Evolutionary conservation across 2,329 filamentous ascomycete species (phyloP), one percentile per base, ranked within the genome.

Genomic region (Capronia americana): DNA sequence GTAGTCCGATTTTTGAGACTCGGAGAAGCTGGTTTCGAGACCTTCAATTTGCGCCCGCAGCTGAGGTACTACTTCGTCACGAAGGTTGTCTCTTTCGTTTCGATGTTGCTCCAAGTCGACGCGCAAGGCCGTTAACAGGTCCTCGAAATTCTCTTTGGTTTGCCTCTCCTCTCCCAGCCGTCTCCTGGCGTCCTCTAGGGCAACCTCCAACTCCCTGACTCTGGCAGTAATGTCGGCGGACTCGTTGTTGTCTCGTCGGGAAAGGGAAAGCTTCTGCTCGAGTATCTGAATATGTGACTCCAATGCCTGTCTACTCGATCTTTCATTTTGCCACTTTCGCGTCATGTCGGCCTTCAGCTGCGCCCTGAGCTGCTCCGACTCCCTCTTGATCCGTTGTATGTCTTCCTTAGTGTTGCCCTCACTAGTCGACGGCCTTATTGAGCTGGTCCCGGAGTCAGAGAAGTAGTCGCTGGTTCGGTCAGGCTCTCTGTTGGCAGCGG

Each of bases 401-500:
- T 97, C 92, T 74, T 90, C 87, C 71, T 84, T 86, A 1, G 70
- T 54, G 34, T 79, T 80, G 48, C 72, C 72, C 66, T 86, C 83
- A 55, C 92, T 90, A 68, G 85, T 81, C 1, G 90, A 89, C 74
- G 89, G 90, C 74, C 92, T 91, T 61, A 92, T 86, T 0, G 92
- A 94, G 77, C 92, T 94, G 65, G 92, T 90, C 34, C 95, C 95
- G 5, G 93, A 97, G 77, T 99, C 95, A 2, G 95, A 99, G 77
- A 95, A 99, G 80, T 99, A 98, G 79, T 99, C 95, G 79, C 95
- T 98, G 10, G 92, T 96, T 67, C 94, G 87, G 57, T 72, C 70
- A 12, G 58, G 48, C 12, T 70, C 62, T 76, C 91, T 90, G 69
- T 86, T 88, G 30, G 85, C 75, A n/a, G 83, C 78, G 75, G 78